These are phyloP conservation scores for Lathyrus aphaca DNA, from an alignment of 306 rosid species.

Conservation along the genomic window DNA sequence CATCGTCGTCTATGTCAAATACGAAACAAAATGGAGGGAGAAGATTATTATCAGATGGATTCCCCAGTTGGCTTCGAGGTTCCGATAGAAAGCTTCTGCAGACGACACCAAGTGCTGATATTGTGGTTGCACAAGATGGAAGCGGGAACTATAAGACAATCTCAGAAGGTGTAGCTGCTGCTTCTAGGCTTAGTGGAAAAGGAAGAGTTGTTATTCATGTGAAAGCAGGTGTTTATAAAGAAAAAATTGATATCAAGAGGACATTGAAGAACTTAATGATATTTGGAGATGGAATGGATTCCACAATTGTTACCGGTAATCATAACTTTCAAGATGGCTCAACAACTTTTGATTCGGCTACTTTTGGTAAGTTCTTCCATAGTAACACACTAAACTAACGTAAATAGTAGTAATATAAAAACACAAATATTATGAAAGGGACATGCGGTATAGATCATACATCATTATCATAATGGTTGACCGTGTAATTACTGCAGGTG, in stretches of 20 bases:
- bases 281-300: no score
- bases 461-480: not conserved
- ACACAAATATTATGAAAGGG: not conserved
- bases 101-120: no score
- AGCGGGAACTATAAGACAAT: no score
- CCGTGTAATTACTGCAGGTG: conserved; percentile 35
- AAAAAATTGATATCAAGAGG: no score
- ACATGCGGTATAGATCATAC: not conserved
- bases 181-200: conserved; percentile 39
- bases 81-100: no score
- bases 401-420: no score
- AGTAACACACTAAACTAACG: no score
- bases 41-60: conserved; percentile 46
- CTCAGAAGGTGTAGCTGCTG: conserved; percentile 28
- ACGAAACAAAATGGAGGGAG: conserved; percentile 43
- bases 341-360: conserved; percentile 75
- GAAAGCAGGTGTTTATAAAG: conserved; percentile 8
- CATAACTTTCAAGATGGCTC: conserved; percentile 41
- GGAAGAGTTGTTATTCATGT: conserved; percentile 59
- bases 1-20: not conserved
- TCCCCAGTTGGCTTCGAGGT: conserved; percentile 61
- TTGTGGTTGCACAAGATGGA: no score
- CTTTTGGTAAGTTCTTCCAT: conserved; percentile 60
- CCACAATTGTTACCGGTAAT: conserved; percentile 55
- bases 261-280: no score